Base-by-base conservation (phyloP, 768 basidiomycete species). In the Agaricus sinodeliciosus region DNA sequence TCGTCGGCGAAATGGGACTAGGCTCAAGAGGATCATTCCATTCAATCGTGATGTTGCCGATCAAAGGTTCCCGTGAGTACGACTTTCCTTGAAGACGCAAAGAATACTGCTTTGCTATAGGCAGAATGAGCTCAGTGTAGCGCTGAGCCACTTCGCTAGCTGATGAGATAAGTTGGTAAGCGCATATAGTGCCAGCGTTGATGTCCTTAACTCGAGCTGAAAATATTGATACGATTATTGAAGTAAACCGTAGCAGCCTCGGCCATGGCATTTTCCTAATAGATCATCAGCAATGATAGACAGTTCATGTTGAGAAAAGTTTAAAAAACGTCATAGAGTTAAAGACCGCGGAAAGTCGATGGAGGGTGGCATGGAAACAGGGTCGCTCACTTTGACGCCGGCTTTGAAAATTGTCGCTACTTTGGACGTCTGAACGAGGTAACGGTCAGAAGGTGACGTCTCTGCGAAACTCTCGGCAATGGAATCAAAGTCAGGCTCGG, bases 351-450 rank as follows among this genome's bases (percentile, higher is more conserved):
- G 44, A 53, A 37, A 16, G 22, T 22, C 22, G 9, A 43, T 8
- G 3, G 27, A 12, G 36, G 8, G 18, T 9, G 2, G 41, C 22
- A 7, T 11, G 13, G 34, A 31, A 36, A 34, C 4, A 41, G 35
- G n/a, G 35, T 7, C 13, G 34, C 58, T 35, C 18, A 62, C 65
- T 63, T 67, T 67, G 22, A 67, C 7, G 4, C 65, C 65, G n/a
- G 62, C 65, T 37, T 64, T 52, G 39, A 64, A 65, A 15, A 65
- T 59, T 4, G 65, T 67, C 11, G 65, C 59, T 7, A 63, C 65
- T 50, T 67, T 67, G 0, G 64, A 65, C 0, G 65, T 67, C 43
- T 67, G 65, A 16, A 67, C 54, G 8, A 67, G 62, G 54, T 64
- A 67, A 12, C 61, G 58, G 55, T 64, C 64, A 13, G 49, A 52